These are phyloP conservation scores for Pueraria montana DNA, from an alignment of 306 rosid species.

Conservation along the genomic window DNA sequence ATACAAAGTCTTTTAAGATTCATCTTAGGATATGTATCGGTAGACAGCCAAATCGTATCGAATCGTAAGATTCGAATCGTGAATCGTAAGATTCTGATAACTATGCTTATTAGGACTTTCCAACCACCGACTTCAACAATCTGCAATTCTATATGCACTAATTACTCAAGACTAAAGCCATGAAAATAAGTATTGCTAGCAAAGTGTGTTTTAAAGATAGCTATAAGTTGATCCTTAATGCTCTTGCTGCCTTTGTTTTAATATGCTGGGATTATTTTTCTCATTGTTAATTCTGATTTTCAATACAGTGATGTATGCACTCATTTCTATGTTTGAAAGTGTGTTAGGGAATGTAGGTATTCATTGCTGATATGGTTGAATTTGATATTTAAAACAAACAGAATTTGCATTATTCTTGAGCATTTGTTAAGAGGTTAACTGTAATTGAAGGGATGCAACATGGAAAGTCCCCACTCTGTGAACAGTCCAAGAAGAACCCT, in stretches of 20 bases:
- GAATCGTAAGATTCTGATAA: no score
- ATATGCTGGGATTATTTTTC: neutral
- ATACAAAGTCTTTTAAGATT: no score
- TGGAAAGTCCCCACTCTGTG: constrained; percentile 84
- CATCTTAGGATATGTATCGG: no score
- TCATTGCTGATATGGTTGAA: neutral
- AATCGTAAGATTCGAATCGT: no score
- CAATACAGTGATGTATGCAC: neutral
- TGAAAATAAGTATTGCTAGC: neutral
- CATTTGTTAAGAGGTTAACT: constrained; percentile 8
- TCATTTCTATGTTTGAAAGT: neutral
- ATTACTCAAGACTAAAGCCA: constrained; percentile 1
- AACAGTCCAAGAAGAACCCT: constrained; percentile 87
- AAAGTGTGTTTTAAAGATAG: neutral
- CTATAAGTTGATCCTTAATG: neutral
- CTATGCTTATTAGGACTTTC: constrained; percentile 98
- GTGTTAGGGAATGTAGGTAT: neutral
- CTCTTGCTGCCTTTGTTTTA: neutral
- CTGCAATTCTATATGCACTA: constrained; percentile 55
- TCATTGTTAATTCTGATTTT: neutral
- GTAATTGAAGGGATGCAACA: constrained; percentile 40
- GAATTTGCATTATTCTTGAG: neutral
- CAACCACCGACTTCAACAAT: constrained; percentile 92
- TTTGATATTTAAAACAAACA: constrained; percentile 16
- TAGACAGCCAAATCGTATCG: no score